Conservation (phyloP, 2,329 filamentous ascomycete species). For the Ceratocystis colombiana region DNA sequence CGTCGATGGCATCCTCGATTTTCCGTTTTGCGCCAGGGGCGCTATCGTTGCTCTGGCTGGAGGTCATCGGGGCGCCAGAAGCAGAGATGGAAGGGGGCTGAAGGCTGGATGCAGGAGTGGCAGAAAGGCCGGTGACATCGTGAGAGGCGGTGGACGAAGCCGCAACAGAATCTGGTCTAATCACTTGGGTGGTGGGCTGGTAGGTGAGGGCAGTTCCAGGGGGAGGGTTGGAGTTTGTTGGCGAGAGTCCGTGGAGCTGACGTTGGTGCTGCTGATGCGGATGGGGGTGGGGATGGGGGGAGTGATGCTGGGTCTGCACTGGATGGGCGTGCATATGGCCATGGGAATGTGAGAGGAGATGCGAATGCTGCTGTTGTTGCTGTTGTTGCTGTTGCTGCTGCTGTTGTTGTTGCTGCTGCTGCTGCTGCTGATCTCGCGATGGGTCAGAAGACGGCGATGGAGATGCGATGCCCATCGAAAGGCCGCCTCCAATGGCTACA, state of each 20-base stretch:
- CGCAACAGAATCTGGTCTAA: not conserved
- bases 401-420: slow-evolving; percentile 33
- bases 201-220: slow-evolving; percentile 5
- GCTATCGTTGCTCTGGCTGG: slow-evolving; percentile 7
- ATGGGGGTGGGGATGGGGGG: slow-evolving; percentile 12
- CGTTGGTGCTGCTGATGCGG: slow-evolving; percentile 18
- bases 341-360: slow-evolving; percentile 6
- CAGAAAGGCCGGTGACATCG: not conserved
- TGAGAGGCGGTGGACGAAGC: not conserved
- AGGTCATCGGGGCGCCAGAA: not conserved
- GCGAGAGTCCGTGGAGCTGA: slow-evolving; percentile 13
- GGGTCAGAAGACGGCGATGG: slow-evolving; percentile 38
- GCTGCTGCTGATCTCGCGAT: slow-evolving; percentile 38
- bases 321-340: slow-evolving; percentile 16
- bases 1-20: slow-evolving; percentile 34
- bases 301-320: not conserved
- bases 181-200: not conserved
- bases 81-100: slow-evolving; percentile 6
- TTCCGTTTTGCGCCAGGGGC: slow-evolving; percentile 31
- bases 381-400: slow-evolving; percentile 28
- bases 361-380: slow-evolving; percentile 17
- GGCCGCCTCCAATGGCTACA: slow-evolving; percentile 27
- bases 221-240: slow-evolving; percentile 13
- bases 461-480: slow-evolving; percentile 29
- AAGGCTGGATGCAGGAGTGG: not conserved